phyloP scores from a whole-genome alignment of 768 basidiomycete genomes.

The Tephrocybe sp. region DNA sequence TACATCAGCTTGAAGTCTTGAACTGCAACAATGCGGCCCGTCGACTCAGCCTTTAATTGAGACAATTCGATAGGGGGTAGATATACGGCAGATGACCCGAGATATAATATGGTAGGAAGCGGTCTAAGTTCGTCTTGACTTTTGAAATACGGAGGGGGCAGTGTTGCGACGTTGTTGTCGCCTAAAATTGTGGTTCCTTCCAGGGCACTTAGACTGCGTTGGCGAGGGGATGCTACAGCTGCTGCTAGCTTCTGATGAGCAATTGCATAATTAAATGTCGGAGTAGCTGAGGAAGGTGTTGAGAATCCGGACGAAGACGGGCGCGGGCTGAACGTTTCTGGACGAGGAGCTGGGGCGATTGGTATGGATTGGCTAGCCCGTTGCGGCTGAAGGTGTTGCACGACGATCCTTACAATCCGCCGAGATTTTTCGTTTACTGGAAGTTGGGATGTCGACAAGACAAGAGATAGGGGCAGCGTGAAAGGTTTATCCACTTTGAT shows the following conservation, averaged over 20 bases:
- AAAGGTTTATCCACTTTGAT: constrained; percentile 62
- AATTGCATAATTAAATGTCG: constrained; percentile 51
- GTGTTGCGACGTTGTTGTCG: constrained; percentile 16
- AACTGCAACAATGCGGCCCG: constrained; percentile 35
- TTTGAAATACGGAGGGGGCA: constrained; percentile 51
- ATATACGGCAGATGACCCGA: constrained; percentile 52
- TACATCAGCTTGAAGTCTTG: constrained; percentile 68
- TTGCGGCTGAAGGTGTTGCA: constrained; percentile 64
- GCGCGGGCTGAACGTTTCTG: constrained; percentile 31
- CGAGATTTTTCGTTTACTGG: constrained; percentile 27
- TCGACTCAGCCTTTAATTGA: constrained; percentile 8
- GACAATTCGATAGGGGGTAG: constrained; percentile 43
- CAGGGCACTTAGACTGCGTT: constrained; percentile 14
- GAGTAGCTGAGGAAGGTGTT: constrained; percentile 46
- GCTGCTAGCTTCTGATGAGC: constrained; percentile 51
- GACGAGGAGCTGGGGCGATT: constrained; percentile 16
- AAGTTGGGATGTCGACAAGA: constrained; percentile 47
- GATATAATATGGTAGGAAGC: constrained; percentile 37
- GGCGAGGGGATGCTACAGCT: constrained; percentile 43
- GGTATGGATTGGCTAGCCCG: constrained; percentile 22
- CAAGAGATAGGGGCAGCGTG: constrained; percentile 51
- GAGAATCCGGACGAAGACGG: constrained; percentile 53
- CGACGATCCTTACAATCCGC: constrained; percentile 50
- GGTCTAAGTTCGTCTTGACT: constrained; percentile 34
- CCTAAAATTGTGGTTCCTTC: constrained; percentile 14